These are phyloP conservation scores for Fusarium sambucinum DNA, from an alignment of 2,329 filamentous ascomycete genomes.

Conservation along the genomic window DNA sequence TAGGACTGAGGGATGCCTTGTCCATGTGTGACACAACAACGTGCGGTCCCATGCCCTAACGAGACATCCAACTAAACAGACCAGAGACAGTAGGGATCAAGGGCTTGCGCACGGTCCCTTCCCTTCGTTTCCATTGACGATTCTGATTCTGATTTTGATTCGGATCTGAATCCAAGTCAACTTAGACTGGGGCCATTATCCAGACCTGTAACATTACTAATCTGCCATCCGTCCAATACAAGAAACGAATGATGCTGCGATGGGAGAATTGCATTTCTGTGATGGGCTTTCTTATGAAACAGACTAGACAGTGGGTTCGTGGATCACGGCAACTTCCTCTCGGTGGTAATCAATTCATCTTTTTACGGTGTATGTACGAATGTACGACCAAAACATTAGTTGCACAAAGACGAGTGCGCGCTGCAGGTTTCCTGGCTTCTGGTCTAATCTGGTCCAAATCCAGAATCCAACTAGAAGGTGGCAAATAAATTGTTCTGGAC, in stretches of 20 bases:
- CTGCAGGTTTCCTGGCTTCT: not conserved
- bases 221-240: slow-evolving; percentile 24
- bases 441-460: not conserved
- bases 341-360: slow-evolving; percentile 7
- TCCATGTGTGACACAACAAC: slow-evolving; percentile 44
- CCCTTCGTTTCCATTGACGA: slow-evolving; percentile 8
- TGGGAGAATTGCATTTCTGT: slow-evolving; percentile 15
- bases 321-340: slow-evolving; percentile 21
- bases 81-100: slow-evolving; percentile 40
- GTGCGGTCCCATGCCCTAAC: slow-evolving; percentile 46
- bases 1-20: slow-evolving; percentile 25
- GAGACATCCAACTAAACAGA: slow-evolving; percentile 27
- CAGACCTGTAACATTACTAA: slow-evolving; percentile 44
- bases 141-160: slow-evolving; percentile 10
- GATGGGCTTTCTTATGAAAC: slow-evolving; percentile 41
- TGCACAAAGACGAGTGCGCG: not conserved
- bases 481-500: slow-evolving; percentile 37
- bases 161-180: slow-evolving; percentile 1
- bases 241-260: slow-evolving; percentile 23
- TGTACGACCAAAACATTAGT: slow-evolving; percentile 7
- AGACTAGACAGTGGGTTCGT: slow-evolving; percentile 31
- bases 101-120: slow-evolving; percentile 41
- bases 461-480: slow-evolving; percentile 5
- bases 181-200: slow-evolving; percentile 16
- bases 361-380: not conserved